A percentile compares a stretch with the other conserved stretches of the same genome.
phyloP scores from a whole-genome alignment of 2,329 filamentous ascomycete species.

The Furcasterigmium furcatum region DNA sequence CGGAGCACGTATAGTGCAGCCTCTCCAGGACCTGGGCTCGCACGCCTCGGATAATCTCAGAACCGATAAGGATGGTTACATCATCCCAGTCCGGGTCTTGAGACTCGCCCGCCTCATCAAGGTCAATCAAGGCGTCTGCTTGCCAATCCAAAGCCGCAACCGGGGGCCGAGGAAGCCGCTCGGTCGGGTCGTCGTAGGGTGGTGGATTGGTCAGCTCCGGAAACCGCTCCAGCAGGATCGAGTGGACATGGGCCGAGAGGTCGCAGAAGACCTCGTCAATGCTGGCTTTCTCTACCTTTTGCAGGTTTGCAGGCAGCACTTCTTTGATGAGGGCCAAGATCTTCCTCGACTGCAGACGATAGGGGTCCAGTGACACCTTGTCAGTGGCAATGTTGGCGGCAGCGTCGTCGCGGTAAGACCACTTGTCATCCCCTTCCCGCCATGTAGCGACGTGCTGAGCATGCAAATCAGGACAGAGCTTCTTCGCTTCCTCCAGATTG shows the following conservation, averaged over 20 bases:
- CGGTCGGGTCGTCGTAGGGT: conserved; percentile 70
- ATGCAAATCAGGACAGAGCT: conserved; percentile 79
- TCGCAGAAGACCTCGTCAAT: conserved; percentile 97
- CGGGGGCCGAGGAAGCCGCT: conserved; percentile 68
- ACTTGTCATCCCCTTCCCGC: conserved; percentile 85
- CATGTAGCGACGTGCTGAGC: conserved; percentile 94
- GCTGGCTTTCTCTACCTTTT: conserved; percentile 86
- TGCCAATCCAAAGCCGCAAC: conserved; percentile 76
- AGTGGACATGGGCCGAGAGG: conserved; percentile 79
- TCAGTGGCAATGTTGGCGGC: conserved; percentile 77
- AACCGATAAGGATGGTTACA: conserved; percentile 79
- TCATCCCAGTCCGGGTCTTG: conserved; percentile 96
- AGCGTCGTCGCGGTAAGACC: conserved; percentile 85
- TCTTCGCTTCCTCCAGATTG: conserved; percentile 75
- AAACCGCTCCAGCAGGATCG: conserved; percentile 70
- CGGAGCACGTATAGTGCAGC: conserved; percentile 88
- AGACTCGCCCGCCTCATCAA: conserved; percentile 72
- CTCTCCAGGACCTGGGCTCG: conserved; percentile 64
- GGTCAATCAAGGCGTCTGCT: conserved; percentile 75
- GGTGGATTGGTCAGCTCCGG: conserved; percentile 65
- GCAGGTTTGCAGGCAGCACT: conserved; percentile 59
- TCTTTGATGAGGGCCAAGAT: conserved; percentile 80
- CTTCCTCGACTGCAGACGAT: conserved; percentile 77
- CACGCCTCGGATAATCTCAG: conserved; percentile 80
- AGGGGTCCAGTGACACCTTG: conserved; percentile 93